Base-by-base conservation (phyloP, 23 red algal species). In the Chondrus crispus region DNA sequence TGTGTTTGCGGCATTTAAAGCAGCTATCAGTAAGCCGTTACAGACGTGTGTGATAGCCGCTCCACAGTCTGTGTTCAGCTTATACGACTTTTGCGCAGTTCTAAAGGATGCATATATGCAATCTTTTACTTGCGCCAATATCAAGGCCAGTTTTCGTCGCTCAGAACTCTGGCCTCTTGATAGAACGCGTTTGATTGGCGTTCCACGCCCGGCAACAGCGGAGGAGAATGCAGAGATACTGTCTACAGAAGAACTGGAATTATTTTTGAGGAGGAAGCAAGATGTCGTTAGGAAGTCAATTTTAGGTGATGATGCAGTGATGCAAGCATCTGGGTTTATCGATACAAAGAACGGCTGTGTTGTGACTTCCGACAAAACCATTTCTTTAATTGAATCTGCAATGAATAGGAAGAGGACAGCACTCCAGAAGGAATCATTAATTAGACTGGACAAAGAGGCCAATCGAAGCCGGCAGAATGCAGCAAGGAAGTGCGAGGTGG, bases 331-430 rank as follows among this genome's bases (percentile, higher is more conserved):
- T 68, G 80, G 14, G 5, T 85, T 66, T 66, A 39, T 85, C 6
- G 80, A 85, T 42, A 85, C 80, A 6, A n/a, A 20, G 5, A 62
- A 66, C 55, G 80, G 80, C 19, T 85, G 7, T 46, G 80, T 85
- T 33, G 66, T 85, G 60, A 85, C 80, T n/a, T n/a, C n/a, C n/a
- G n/a, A 22, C 14, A 57, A 16, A 22, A 57, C 22, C 52, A 22
- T 57, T 14, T 57, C 22, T 22, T 22, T 22, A 22, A 57, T 22
- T 22, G 14, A 22, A 57, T 57, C 16, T 22, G 52, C 16, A 57
- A 57, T 14, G 16, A 57, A 14, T 57, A 57, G 16, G 52, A 57
- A 14, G 52, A 57, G 52, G 22, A 57, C 52, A 57, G 22, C 14
- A 22, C 52, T 14, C 52, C 16, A 57, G 52, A 14, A 57, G 52